A percentile compares a stretch with the other conserved stretches of the same genome.
Evolutionary conservation across 768 basidiomycete genomes (phyloP).

Genomic region (Hygrocybe coccinea): DNA sequence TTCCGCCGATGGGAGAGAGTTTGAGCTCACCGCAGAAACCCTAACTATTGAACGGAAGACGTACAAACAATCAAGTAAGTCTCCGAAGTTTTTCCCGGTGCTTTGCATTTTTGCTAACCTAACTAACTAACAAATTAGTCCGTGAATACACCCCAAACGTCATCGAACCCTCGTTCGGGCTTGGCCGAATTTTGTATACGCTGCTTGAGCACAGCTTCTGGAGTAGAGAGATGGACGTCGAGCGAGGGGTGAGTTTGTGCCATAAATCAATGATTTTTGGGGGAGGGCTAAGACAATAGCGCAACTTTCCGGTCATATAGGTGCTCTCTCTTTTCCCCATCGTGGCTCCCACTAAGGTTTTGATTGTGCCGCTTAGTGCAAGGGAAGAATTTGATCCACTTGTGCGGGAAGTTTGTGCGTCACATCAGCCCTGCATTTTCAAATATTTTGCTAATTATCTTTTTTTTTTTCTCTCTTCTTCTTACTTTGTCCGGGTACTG

Average conservation of each 20-base stretch:
- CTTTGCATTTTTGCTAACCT: background rate
- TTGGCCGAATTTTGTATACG: slow-evolving; percentile 91
- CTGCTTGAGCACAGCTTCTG: slow-evolving; percentile 95
- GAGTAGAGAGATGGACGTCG: slow-evolving; percentile 87
- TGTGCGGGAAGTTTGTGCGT: slow-evolving; percentile 87
- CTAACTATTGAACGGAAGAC: slow-evolving; percentile 78
- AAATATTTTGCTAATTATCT: slow-evolving; percentile 4
- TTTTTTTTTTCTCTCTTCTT: slow-evolving; percentile 5
- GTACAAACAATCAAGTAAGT: slow-evolving; percentile 80
- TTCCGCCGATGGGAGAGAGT: slow-evolving; percentile 57
- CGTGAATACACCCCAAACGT: slow-evolving; percentile 97
- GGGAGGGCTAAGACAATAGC: background rate
- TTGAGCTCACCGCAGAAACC: slow-evolving; percentile 66
- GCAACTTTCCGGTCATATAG: slow-evolving; percentile 34
- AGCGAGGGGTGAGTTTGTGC: slow-evolving; percentile 76
- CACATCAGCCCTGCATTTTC: slow-evolving; percentile 6
- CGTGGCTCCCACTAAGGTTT: slow-evolving; percentile 93
- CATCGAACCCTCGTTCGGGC: slow-evolving; percentile 97
- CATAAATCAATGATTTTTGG: slow-evolving; percentile 13
- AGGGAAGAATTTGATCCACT: slow-evolving; percentile 80
- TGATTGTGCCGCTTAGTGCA: slow-evolving; percentile 90
- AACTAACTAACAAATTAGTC: slow-evolving; percentile 46
- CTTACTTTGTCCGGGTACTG: background rate
- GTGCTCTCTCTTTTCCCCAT: slow-evolving; percentile 85
- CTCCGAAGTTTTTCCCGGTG: background rate